Base-by-base conservation (phyloP, 225 moss, liverwort and hornwort genomes). In the Ulota crispa region DNA sequence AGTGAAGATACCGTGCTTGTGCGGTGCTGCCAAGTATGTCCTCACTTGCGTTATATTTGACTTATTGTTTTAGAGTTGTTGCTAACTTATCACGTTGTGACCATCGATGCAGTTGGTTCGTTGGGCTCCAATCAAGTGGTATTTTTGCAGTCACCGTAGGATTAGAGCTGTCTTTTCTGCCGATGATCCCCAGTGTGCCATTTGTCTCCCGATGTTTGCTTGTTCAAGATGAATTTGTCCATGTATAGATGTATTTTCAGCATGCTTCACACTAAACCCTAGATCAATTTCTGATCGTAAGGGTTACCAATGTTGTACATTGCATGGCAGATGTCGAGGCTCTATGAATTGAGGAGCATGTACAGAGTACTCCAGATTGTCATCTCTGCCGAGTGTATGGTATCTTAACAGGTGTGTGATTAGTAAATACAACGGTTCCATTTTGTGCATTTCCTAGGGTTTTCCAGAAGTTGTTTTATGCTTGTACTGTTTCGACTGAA, bases 1-100 rank as follows among this genome's bases (percentile, higher is more conserved):
- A 67, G 88, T 88, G 83, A 91, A 89, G 75, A 89, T 87, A 68
- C 89, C 91, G 31, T 91, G 91, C 79, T 89, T 85, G 59, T 89
- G 91, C 43, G 89, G 89, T 85, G 87, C 89, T 83, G 78, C 79
- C 54, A 87, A 85, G 91, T 91, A 85, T 75, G 83, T 79, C n/a
- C 37, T 77, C 5, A 76, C 28, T 28, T 81, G 8, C 7, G 26
- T 30, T 16, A 45, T 70, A 70, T 59, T 77, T 42, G 36, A 45
- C 9, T 73, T 56, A 66, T 73, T 45, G 4, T 34, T 59, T 26
- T 45, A 73, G 67, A 47, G 56, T 73, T 27, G 37, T 21, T 74
- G 73, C 31, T 53, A 77, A n/a, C 57, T 59, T 68, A 59, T 62
- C 14, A 62, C 5, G 59, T 41, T 30, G 14, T 57, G 45, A 50